phyloP scores from a whole-genome alignment of 2,329 filamentous ascomycete species.

The Lachnellula subtilissima region DNA sequence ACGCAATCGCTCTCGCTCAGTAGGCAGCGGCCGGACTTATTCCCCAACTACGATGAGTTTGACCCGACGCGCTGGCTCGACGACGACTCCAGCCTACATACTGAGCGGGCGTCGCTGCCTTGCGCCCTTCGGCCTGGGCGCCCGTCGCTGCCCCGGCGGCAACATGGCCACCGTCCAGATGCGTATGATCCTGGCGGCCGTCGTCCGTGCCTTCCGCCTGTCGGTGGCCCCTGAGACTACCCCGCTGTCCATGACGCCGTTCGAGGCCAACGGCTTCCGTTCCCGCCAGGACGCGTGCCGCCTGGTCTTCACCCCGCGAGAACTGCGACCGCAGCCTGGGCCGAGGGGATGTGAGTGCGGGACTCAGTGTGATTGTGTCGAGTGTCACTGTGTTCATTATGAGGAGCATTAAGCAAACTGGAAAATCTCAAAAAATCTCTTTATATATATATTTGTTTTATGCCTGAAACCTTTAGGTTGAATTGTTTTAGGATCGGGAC shows the following conservation, averaged over 20 bases:
- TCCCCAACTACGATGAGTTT: conserved; percentile 8
- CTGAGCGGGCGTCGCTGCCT: not conserved
- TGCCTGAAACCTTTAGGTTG: no score
- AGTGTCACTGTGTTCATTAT: not conserved
- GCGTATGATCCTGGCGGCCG: conserved; percentile 4
- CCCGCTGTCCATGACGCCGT: conserved; percentile 5
- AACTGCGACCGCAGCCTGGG: not conserved
- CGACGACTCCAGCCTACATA: not conserved
- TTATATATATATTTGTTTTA: no score
- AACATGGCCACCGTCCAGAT: conserved; percentile 7
- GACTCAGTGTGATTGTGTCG: not conserved
- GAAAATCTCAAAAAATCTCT: not conserved
- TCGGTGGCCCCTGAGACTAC: conserved; percentile 8
- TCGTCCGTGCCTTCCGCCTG: not conserved
- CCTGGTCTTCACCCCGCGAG: conserved; percentile 6
- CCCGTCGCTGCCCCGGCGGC: conserved; percentile 7
- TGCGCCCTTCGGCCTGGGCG: conserved; percentile 3
- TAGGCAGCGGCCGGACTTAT: conserved; percentile 6
- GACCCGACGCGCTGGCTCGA: conserved; percentile 7
- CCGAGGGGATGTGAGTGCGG: conserved; percentile 29
- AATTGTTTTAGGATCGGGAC: no score
- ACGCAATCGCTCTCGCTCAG: conserved; percentile 9
- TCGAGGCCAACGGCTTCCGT: conserved; percentile 10
- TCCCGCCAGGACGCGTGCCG: conserved; percentile 6
- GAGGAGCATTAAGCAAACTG: not conserved